These are phyloP conservation scores for Cladosporium sp. DNA, from an alignment of 2,329 filamentous ascomycete genomes.

Conservation along the genomic window DNA sequence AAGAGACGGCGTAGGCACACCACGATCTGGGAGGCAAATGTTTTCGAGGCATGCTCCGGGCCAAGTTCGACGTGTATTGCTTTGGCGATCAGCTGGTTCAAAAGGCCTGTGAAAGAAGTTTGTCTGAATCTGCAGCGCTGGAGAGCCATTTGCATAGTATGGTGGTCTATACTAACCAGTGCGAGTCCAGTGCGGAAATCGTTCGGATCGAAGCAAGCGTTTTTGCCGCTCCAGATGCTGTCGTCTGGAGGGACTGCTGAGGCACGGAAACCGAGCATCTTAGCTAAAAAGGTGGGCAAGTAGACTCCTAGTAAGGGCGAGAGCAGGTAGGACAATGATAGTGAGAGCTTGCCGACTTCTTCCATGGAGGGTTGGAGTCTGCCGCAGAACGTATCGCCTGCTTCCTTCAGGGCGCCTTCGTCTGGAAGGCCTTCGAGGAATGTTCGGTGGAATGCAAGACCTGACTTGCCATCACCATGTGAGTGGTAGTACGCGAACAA, in stretches of 20 bases:
- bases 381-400: neutral
- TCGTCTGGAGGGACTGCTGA: neutral
- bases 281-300: neutral
- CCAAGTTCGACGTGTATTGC: constrained; percentile 38
- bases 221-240: constrained; percentile 11
- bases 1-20: constrained; percentile 42
- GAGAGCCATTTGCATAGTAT: constrained; percentile 34
- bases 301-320: constrained; percentile 38
- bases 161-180: constrained; percentile 35
- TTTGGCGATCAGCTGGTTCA: constrained; percentile 44
- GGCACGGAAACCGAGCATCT: neutral
- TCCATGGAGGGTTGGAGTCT: constrained; percentile 42
- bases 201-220: constrained; percentile 3
- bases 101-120: constrained; percentile 44
- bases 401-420: neutral
- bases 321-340: constrained; percentile 49
- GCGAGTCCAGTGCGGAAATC: constrained; percentile 33
- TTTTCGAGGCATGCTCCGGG: constrained; percentile 24
- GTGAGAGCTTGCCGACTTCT: constrained; percentile 39
- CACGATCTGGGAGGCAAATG: constrained; percentile 43
- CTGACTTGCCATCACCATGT: constrained; percentile 47
- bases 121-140: constrained; percentile 35
- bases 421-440: constrained; percentile 37
- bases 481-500: constrained; percentile 48
- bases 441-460: constrained; percentile 44